A percentile compares a stretch with the other conserved stretches of the same genome.
These are phyloP conservation scores for Apiospora sp. DNA, from an alignment of 2,329 filamentous ascomycete genomes.

Conservation along the genomic window DNA sequence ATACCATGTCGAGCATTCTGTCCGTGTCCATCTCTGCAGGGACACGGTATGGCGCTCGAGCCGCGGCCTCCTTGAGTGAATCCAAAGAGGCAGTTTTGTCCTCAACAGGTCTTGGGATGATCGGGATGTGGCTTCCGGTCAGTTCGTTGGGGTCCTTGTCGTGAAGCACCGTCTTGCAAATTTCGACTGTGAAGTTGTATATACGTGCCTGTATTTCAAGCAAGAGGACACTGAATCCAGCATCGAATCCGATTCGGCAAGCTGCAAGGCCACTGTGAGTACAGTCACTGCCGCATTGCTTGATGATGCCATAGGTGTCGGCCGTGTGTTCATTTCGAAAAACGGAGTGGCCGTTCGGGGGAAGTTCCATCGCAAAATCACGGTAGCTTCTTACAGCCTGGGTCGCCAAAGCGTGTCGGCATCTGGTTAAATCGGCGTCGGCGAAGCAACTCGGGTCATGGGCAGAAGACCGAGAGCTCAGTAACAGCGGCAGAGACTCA, in stretches of 20 bases:
- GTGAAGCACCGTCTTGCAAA: background rate
- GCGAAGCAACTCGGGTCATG: constrained; percentile 2
- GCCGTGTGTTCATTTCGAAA: background rate
- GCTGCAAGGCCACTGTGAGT: background rate
- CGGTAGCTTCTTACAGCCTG: background rate
- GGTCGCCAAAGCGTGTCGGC: no score
- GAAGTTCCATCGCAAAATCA: background rate
- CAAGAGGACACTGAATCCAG: background rate
- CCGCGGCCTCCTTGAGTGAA: constrained; percentile 6
- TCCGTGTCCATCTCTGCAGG: constrained; percentile 27
- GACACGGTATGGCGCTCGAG: constrained; percentile 30
- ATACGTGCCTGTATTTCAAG: background rate
- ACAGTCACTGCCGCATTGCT: background rate
- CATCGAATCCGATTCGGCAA: background rate
- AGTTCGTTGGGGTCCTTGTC: background rate
- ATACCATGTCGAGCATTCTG: constrained; percentile 25
- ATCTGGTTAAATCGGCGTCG: background rate
- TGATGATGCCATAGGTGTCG: background rate
- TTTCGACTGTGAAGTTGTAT: background rate
- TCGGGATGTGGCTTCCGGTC: background rate
- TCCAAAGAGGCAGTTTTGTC: background rate
- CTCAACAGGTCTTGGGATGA: background rate
- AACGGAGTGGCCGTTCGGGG: background rate
- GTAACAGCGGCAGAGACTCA: background rate
- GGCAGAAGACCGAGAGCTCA: background rate